Percentiles rank a stretch among this genome's conserved stretches.
phyloP scores from a whole-genome alignment of 768 basidiomycete species.

The Pulveroboletus frians region DNA sequence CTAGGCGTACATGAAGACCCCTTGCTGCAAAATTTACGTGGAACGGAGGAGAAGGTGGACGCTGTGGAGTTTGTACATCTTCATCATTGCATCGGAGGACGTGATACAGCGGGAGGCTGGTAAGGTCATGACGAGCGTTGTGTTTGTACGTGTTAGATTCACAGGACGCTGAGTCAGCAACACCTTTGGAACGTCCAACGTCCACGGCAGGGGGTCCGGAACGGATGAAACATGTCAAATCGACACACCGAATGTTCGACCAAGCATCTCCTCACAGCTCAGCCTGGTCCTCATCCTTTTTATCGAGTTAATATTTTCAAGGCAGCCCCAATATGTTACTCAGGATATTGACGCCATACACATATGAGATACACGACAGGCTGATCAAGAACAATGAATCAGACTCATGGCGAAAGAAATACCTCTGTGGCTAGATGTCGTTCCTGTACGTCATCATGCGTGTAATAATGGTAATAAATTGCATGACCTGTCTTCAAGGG shows the following conservation, averaged over 20 bases:
- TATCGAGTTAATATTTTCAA: background rate
- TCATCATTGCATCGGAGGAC: conserved; percentile 43
- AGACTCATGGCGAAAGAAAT: conserved; percentile 11
- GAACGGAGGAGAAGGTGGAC: conserved; percentile 66
- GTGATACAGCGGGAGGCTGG: background rate
- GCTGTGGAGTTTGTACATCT: conserved; percentile 50
- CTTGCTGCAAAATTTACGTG: conserved; percentile 67
- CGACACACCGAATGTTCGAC: background rate
- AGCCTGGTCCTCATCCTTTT: background rate
- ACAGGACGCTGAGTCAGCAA: conserved; percentile 10
- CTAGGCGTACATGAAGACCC: conserved; percentile 59
- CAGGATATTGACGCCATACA: no score
- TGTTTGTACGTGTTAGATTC: conserved; percentile 26
- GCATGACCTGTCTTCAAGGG: conserved; percentile 43
- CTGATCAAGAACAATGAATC: background rate
- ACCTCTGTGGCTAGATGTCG: conserved; percentile 58
- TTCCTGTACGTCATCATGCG: conserved; percentile 45
- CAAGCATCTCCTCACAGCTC: background rate
- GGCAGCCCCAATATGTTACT: no score
- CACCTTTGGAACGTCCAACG: background rate
- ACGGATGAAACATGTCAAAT: background rate
- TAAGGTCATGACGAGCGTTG: background rate
- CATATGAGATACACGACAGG: background rate
- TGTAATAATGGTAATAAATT: background rate
- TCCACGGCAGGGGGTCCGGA: no score